These are phyloP conservation scores for Panaeolus cyanescens DNA, from an alignment of 768 basidiomycete genomes.

Conservation along the genomic window DNA sequence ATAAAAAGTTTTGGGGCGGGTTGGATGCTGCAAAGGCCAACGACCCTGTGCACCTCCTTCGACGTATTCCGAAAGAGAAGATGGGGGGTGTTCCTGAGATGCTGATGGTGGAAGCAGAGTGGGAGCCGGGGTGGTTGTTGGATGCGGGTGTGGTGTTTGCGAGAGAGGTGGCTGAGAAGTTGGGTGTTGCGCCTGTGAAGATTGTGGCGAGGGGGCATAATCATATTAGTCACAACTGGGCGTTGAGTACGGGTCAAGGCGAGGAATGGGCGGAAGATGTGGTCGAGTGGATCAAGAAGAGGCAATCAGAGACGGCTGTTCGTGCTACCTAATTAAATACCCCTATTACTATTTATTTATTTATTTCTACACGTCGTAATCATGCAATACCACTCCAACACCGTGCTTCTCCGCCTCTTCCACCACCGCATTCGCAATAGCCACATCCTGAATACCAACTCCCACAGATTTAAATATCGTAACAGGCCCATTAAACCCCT, in stretches of 20 bases:
- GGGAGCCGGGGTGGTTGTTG: conserved; percentile 50
- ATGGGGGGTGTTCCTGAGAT: conserved; percentile 45
- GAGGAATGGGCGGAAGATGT: conserved; percentile 64
- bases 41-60: conserved; percentile 43
- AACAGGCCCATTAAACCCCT: conserved; percentile 43
- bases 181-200: conserved; percentile 31
- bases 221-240: conserved; percentile 58
- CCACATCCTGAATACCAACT: conserved; percentile 85
- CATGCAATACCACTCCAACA: conserved; percentile 49
- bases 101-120: conserved; percentile 51
- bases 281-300: conserved; percentile 33
- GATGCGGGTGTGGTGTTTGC: conserved; percentile 38
- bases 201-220: conserved; percentile 56
- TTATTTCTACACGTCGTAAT: conserved; percentile 40
- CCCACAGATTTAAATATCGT: conserved; percentile 91
- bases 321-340: no score
- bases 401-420: conserved; percentile 52
- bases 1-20: conserved; percentile 37
- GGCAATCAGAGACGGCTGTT: neutral
- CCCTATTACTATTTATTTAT: neutral
- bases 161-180: conserved; percentile 35
- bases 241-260: conserved; percentile 53
- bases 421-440: conserved; percentile 72
- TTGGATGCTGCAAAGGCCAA: conserved; percentile 36
- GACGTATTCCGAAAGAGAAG: conserved; percentile 31